These are phyloP conservation scores for Mycena metata DNA, from an alignment of 768 basidiomycete genomes.

Conservation along the genomic window DNA sequence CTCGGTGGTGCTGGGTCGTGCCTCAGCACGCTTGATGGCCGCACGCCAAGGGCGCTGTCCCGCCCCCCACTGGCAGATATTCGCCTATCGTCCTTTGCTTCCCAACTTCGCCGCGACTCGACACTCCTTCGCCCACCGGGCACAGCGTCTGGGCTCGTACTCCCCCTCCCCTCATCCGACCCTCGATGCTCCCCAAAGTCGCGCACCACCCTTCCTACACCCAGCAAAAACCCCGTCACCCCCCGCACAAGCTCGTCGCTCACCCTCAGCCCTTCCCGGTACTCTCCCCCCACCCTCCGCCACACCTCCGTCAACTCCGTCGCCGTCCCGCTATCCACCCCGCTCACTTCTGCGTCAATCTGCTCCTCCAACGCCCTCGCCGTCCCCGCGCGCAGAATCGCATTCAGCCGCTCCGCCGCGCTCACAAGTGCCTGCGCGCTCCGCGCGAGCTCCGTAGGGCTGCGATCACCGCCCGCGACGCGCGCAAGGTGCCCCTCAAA, in stretches of 20 bases:
- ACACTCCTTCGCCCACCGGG: constrained; percentile 63
- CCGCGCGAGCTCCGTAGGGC: constrained; percentile 66
- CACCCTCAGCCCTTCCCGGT: constrained; percentile 75
- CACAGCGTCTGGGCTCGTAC: constrained; percentile 67
- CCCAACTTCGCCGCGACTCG: constrained; percentile 71
- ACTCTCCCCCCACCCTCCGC: constrained; percentile 78
- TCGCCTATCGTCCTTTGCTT: constrained; percentile 55
- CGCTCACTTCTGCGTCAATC: constrained; percentile 80
- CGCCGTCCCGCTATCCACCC: constrained; percentile 41
- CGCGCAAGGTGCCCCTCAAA: constrained; percentile 78
- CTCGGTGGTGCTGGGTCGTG: constrained; percentile 34
- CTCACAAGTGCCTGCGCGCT: constrained; percentile 75
- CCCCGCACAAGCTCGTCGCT: constrained; percentile 86
- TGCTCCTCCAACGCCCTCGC: constrained; percentile 76
- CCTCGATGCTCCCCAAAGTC: constrained; percentile 57
- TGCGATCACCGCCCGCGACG: constrained; percentile 54
- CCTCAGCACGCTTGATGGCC: constrained; percentile 49
- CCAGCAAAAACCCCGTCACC: constrained; percentile 82
- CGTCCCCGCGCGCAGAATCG: constrained; percentile 67
- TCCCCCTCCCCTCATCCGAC: constrained; percentile 54
- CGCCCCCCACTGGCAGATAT: constrained; percentile 49
- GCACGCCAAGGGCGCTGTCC: constrained; percentile 51
- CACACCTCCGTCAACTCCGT: constrained; percentile 70
- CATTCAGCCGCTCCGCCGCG: constrained; percentile 77
- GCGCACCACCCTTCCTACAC: constrained; percentile 76